Evolutionary conservation across 2,329 filamentous ascomycete species (phyloP).

Genomic region (Cordyceps cicadae): DNA sequence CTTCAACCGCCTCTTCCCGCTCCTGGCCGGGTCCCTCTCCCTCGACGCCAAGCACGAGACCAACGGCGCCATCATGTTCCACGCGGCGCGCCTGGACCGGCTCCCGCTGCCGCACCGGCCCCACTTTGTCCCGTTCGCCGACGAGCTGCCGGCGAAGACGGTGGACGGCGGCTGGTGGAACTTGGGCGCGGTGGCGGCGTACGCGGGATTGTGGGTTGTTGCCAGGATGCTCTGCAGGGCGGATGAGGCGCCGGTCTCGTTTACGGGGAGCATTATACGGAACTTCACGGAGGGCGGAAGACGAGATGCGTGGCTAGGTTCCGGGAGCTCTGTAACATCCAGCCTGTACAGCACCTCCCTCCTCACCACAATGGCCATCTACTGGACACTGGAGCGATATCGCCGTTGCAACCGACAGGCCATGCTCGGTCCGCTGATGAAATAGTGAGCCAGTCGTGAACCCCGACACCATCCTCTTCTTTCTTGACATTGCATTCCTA

Average conservation of each 20-base stretch:
- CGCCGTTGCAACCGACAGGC: slow-evolving; percentile 2
- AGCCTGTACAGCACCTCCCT: background rate
- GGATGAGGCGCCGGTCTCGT: background rate
- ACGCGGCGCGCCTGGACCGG: background rate
- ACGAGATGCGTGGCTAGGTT: too few relatives aligned
- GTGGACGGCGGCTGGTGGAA: background rate
- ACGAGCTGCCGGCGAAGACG: background rate
- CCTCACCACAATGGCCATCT: background rate
- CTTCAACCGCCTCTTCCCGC: background rate
- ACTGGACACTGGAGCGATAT: slow-evolving; percentile 3
- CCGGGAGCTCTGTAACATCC: background rate
- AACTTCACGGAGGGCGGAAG: background rate
- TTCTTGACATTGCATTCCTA: background rate
- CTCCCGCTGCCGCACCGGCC: background rate
- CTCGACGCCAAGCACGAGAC: background rate
- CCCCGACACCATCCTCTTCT: too few relatives aligned
- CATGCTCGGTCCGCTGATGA: background rate
- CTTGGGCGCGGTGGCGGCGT: background rate
- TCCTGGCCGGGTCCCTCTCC: background rate
- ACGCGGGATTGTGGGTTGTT: background rate
- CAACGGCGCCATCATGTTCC: background rate
- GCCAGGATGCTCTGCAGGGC: background rate
- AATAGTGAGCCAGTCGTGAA: background rate
- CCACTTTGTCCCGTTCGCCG: background rate
- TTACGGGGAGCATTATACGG: background rate